phyloP scores from a whole-genome alignment of 306 rosid species.

The Rosa persica region DNA sequence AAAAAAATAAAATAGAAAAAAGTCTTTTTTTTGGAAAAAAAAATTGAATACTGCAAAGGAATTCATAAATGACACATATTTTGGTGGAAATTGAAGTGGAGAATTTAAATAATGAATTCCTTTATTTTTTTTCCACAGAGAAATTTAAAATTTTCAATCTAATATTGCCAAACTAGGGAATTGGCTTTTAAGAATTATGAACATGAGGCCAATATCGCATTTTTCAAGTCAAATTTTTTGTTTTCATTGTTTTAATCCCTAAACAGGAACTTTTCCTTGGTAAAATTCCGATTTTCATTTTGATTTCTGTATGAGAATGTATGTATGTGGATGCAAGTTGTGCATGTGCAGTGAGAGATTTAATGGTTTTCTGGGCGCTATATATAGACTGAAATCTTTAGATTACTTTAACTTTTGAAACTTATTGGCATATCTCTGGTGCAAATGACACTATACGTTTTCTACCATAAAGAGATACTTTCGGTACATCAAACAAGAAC shows the following conservation, averaged over 20 bases:
- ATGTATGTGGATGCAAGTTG: not conserved
- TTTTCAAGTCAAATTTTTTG: not conserved
- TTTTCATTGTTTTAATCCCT: not conserved
- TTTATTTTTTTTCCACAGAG: too few relatives aligned
- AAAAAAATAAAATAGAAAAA: too few relatives aligned
- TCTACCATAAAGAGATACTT: too few relatives aligned
- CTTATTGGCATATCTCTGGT: not conserved
- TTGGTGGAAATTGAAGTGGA: too few relatives aligned
- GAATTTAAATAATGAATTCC: too few relatives aligned
- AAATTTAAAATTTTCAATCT: too few relatives aligned
- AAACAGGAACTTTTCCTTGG: not conserved
- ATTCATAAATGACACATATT: too few relatives aligned
- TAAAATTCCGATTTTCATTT: not conserved
- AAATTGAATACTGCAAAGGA: too few relatives aligned
- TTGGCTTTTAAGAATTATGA: too few relatives aligned
- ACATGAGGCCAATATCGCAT: not conserved
- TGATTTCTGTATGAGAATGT: not conserved
- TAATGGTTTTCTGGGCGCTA: not conserved
- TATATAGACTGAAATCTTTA: not conserved
- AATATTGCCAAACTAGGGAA: too few relatives aligned
- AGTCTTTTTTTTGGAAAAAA: too few relatives aligned
- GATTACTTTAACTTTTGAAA: not conserved
- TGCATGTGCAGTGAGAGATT: not conserved
- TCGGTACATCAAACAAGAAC: not conserved
- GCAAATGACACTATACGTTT: not conserved